Base-by-base conservation (phyloP, 2,329 filamentous ascomycete genomes). In the Dichotomopilus funicola region DNA sequence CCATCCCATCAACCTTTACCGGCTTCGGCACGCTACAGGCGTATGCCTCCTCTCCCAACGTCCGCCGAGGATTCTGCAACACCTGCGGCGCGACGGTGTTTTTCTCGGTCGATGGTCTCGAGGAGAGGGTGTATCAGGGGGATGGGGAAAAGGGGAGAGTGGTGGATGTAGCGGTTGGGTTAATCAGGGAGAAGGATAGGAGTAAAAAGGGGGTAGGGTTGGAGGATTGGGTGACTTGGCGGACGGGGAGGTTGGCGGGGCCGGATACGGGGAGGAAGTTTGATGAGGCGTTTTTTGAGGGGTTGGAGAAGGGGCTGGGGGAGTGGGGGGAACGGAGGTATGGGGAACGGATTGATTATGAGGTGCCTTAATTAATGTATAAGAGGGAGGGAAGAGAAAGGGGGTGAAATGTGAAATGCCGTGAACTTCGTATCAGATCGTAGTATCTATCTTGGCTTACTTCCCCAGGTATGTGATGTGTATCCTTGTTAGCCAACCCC, bases 171-270 rank as follows among this genome's bases (percentile, higher is more conserved):
- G 71, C 75, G 0, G 69, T 71, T 1, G 76, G 76, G 1, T 63
- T 78, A 2, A 56, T 79, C 53, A 66, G 74, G 53, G 74, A 74
- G 3, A 72, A 73, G 0, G 74, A 75, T 54, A 75, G 75, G 0
- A 61, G 5, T n/a, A 27, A 27, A 27, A 27, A 27, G 3, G 19
- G 19, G 19, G 45, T 68, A 2, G 68, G 72, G 65, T 74, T 74
- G 0, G 70, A 75, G 59, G 65, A 70, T 6, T 78, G 77, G 77
- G 56, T 79, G 13, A 72, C 69, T 1, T 79, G 77, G 76, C 66
- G 73, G 51, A 70, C 72, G 19, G 66, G 63, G 0, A 65, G 67
- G 54, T 35, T 73, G 8, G 68, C 65, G 1, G 72, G 65, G 62
- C 51, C 58, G 6, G 65, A 69, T 6, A 67, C 64, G 34, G 75